A percentile compares a stretch with the other conserved stretches of the same genome.
Evolutionary conservation across 2,329 filamentous ascomycete species (phyloP).

Genomic region (Aotearoamyces nothofagi): DNA sequence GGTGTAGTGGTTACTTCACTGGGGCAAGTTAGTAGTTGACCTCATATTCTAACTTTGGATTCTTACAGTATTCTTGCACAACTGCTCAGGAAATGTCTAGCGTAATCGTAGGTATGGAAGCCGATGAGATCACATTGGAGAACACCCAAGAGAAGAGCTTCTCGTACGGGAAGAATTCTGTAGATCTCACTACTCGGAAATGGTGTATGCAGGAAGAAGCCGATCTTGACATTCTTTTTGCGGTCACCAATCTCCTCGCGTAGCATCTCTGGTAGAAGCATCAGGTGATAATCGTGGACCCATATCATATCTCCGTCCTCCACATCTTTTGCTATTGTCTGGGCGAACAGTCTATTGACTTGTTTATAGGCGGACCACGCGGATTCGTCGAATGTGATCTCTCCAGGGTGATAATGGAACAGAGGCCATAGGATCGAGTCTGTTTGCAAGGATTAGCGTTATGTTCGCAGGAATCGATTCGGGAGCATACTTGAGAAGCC

Average conservation of each 20-base stretch:
- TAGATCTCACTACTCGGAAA: slow-evolving; percentile 97
- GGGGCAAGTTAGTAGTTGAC: slow-evolving; percentile 2
- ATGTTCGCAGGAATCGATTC: neutral
- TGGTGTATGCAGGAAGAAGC: slow-evolving; percentile 94
- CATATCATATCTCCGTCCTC: slow-evolving; percentile 90
- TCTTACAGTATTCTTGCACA: slow-evolving; percentile 81
- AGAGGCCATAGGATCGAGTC: slow-evolving; percentile 97
- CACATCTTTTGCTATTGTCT: slow-evolving; percentile 73
- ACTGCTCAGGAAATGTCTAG: slow-evolving; percentile 91
- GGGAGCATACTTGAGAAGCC: slow-evolving; percentile 76
- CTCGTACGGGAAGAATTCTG: slow-evolving; percentile 82
- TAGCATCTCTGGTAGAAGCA: slow-evolving; percentile 91
- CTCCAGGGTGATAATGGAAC: slow-evolving; percentile 96
- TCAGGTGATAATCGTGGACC: slow-evolving; percentile 98
- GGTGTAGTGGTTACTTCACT: slow-evolving; percentile 65
- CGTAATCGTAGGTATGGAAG: slow-evolving; percentile 98
- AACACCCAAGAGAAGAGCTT: slow-evolving; percentile 74
- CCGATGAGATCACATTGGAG: slow-evolving; percentile 91
- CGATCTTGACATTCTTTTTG: slow-evolving; percentile 90
- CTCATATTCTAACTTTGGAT: neutral
- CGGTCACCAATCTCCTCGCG: slow-evolving; percentile 70
- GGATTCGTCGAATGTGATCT: slow-evolving; percentile 94
- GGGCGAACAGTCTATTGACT: slow-evolving; percentile 84
- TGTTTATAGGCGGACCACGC: slow-evolving; percentile 89
- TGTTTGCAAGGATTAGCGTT: slow-evolving; percentile 20